Base-by-base conservation (phyloP, 2,329 filamentous ascomycete species). In the Tolypocladium ophioglossoides region DNA sequence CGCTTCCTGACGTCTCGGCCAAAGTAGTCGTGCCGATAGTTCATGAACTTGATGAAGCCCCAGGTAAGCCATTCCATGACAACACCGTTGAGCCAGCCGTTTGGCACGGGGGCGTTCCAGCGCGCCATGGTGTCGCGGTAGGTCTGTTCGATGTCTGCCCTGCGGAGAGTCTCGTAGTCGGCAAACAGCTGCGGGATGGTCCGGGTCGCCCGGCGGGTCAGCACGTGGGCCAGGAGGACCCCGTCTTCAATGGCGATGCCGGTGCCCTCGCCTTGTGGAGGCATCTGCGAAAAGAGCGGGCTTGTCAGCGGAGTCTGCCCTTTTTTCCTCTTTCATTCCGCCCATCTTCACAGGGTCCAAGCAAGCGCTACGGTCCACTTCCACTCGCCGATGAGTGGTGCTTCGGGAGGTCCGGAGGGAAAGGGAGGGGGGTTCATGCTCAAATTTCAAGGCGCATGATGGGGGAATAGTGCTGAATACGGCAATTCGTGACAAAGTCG, bases 231-330 rank as follows among this genome's bases (percentile, higher is more conserved):
- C 62, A 78, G 72, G 52, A 78, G 62, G 38, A 78, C 72, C 2
- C 72, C 76, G 59, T 78, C 76, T 63, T 78, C 76, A 57, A 79
- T 77, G 11, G 78, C 74, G 37, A 78, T 72, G 18, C 76, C 76
- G 4, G 75, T 78, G 35, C 68, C 70, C 57, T 78, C 75, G 12
- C 76, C 76, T 55, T 77, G 74, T 3, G 76, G 75, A 4, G 75
- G 74, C 75, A 78, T 78, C 64, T 67, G 40, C 22, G 27, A 32
- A 47, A 18, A 40, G 10, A 35, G 37, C 9, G 38, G 37, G 22
- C 9, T 39, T 18, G 40, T 44, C 5, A 44, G 40, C 22, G 12
- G 40, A 9, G 22, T 44, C 22, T 24, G 12, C 22, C 11, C 3
- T 27, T 3, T 5, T 44, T 24, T 6, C 1, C 6, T 9, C 20